phyloP scores from a whole-genome alignment of 164 flowering plant species.

The Hamamelis virginiana region DNA sequence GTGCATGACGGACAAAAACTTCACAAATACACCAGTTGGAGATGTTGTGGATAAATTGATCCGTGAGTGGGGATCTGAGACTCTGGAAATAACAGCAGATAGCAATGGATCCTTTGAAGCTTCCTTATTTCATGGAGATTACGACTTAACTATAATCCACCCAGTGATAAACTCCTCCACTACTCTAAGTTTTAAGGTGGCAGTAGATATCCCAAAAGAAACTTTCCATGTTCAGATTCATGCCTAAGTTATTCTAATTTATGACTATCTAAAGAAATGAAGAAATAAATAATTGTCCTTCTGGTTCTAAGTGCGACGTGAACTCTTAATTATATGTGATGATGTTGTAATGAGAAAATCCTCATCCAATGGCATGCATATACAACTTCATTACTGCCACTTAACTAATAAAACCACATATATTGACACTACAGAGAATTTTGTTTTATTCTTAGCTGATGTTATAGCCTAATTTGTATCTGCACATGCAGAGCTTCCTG shows the following conservation, averaged over 20 bases:
- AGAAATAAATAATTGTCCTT: no score
- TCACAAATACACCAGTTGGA: slow-evolving; percentile 35
- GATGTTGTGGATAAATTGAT: slow-evolving; percentile 39
- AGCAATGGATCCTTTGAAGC: slow-evolving; percentile 15
- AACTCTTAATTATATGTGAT: no score
- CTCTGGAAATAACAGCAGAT: slow-evolving; percentile 5
- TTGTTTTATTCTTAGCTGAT: no score
- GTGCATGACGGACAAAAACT: slow-evolving; percentile 31
- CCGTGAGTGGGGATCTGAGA: slow-evolving; percentile 16
- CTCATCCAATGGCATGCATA: no score
- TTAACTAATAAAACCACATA: no score
- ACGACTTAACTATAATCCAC: slow-evolving; percentile 18
- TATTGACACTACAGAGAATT: no score
- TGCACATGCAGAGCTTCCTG: no score
- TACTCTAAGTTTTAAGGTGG: slow-evolving; percentile 12
- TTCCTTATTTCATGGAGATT: slow-evolving; percentile 34
- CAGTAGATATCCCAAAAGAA: neutral
- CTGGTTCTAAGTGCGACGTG: no score
- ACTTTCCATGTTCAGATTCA: neutral
- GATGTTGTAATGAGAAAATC: no score
- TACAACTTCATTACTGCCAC: no score
- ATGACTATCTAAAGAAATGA: no score
- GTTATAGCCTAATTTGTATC: no score
- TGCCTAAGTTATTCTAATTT: neutral
- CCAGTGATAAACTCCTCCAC: slow-evolving; percentile 13